A percentile compares a stretch with the other conserved stretches of the same genome.
phyloP scores from a whole-genome alignment of 768 basidiomycete genomes.

The Collybia sordida region DNA sequence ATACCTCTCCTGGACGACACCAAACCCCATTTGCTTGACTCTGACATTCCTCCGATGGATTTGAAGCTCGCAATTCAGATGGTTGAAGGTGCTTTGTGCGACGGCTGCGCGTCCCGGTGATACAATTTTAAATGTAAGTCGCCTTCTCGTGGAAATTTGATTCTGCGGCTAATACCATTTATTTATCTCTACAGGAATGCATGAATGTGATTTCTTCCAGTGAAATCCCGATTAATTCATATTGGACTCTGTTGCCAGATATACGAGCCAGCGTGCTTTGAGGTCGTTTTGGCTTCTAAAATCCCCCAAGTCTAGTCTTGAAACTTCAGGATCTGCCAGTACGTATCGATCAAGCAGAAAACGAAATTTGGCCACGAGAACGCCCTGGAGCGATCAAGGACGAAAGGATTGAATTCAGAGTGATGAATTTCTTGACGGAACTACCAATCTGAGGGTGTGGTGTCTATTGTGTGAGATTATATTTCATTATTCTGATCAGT shows the following conservation, averaged over 20 bases:
- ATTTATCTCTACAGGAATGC: too few species aligned
- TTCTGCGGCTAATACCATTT: too few species aligned
- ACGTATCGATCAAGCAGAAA: slow-evolving; percentile 27
- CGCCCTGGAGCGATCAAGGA: slow-evolving; percentile 34
- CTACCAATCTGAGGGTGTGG: slow-evolving; percentile 33
- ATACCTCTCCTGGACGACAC: slow-evolving; percentile 34
- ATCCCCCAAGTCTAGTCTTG: slow-evolving; percentile 37
- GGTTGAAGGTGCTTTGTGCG: slow-evolving; percentile 31
- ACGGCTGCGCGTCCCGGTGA: slow-evolving; percentile 29
- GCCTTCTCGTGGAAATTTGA: too few species aligned
- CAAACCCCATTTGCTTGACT: slow-evolving; percentile 32
- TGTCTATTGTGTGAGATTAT: slow-evolving; percentile 37
- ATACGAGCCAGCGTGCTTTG: slow-evolving; percentile 32
- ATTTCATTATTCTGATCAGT: neutral
- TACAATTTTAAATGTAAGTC: slow-evolving; percentile 28
- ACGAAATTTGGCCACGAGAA: slow-evolving; percentile 29
- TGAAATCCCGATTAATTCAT: neutral
- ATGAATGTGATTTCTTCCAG: neutral
- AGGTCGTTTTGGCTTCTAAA: slow-evolving; percentile 30
- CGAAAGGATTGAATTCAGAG: slow-evolving; percentile 32
- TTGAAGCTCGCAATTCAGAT: slow-evolving; percentile 28
- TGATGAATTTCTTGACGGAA: slow-evolving; percentile 38
- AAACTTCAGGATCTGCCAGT: slow-evolving; percentile 36
- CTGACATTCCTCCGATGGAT: slow-evolving; percentile 16
- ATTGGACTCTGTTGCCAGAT: slow-evolving; percentile 12